phyloP scores from a whole-genome alignment of 768 basidiomycete species.

The Auriscalpium microsporum region DNA sequence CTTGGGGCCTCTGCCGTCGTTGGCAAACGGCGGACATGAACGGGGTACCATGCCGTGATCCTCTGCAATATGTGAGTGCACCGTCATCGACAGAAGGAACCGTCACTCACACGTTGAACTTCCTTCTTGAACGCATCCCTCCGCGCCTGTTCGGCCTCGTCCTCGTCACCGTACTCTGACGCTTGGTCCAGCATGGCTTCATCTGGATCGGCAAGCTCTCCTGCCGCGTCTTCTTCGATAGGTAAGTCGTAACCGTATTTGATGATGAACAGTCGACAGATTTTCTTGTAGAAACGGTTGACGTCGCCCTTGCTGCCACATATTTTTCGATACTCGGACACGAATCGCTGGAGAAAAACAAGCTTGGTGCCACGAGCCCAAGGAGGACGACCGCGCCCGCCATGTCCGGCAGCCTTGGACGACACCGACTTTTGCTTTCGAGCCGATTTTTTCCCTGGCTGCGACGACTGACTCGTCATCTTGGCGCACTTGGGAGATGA shows the following conservation, averaged over 20 bases:
- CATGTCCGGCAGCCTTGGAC: not conserved
- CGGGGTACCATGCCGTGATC: not conserved
- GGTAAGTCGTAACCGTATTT: not conserved
- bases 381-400: not conserved
- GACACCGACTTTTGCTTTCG: no score
- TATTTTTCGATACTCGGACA: not conserved
- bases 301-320: not conserved
- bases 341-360: not conserved
- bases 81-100: not conserved
- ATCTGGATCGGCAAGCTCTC: not conserved
- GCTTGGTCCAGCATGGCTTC: not conserved
- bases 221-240: not conserved
- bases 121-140: not conserved
- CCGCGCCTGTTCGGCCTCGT: not conserved
- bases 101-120: not conserved
- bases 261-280: not conserved
- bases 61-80: no score
- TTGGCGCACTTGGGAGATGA: no score
- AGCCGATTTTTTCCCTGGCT: no score
- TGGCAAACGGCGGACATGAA: not conserved
- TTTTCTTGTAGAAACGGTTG: not conserved
- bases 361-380: not conserved
- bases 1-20: not conserved
- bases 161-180: not conserved
- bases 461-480: no score